phyloP scores from a whole-genome alignment of 2,329 filamentous ascomycete species.

The Colletotrichum gloeosporioides region DNA sequence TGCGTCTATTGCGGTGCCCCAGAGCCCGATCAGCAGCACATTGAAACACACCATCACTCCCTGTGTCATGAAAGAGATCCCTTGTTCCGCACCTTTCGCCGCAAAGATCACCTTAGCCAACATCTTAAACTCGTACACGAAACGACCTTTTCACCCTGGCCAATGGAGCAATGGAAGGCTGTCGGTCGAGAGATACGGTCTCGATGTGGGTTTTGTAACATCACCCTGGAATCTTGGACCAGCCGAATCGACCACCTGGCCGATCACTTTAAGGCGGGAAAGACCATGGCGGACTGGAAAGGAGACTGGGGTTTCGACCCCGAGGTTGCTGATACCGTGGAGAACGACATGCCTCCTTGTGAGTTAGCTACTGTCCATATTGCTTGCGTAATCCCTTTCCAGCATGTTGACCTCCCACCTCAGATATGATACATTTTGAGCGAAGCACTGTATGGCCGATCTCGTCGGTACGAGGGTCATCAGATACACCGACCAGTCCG shows the following conservation, averaged over 20 bases:
- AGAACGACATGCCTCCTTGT: conserved; percentile 42
- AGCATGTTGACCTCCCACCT: conserved; percentile 36
- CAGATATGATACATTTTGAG: conserved; percentile 42
- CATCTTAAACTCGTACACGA: conserved; percentile 46
- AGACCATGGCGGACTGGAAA: conserved; percentile 43
- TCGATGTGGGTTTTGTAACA: conserved; percentile 41
- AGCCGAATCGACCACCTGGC: conserved; percentile 40
- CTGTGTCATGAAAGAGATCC: conserved; percentile 39
- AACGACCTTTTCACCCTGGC: conserved; percentile 43
- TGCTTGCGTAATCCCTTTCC: neutral
- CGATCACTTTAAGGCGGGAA: conserved; percentile 41
- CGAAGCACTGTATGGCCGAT: conserved; percentile 33
- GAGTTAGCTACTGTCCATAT: neutral
- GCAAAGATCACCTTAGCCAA: conserved; percentile 48
- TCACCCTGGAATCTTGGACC: conserved; percentile 35
- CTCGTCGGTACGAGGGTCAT: conserved; percentile 23
- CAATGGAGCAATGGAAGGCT: conserved; percentile 47
- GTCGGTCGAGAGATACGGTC: conserved; percentile 31
- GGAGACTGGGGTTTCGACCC: conserved; percentile 44
- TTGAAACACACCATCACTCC: conserved; percentile 40
- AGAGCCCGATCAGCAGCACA: conserved; percentile 32
- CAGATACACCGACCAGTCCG: conserved; percentile 25
- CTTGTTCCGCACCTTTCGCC: conserved; percentile 31
- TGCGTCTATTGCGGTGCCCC: conserved; percentile 42
- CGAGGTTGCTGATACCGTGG: conserved; percentile 36